Conservation (phyloP, 2,329 filamentous ascomycete genomes). For the Amauroascus verrucosus region DNA sequence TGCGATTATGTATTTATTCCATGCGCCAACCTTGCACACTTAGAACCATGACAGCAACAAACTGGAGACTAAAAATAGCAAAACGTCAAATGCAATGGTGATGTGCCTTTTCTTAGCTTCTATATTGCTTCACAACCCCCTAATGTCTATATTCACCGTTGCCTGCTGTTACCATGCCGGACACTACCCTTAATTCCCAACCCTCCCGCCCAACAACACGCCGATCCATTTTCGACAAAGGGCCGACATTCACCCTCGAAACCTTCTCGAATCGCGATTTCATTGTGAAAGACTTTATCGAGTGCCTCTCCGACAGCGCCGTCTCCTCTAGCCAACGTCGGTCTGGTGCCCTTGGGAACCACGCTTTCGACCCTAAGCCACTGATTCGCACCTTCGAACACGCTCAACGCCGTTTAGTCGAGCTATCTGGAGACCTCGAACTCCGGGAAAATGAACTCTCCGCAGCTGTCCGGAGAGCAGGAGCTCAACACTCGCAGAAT, state of each 20-base stretch:
- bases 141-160: slow-evolving; percentile 12
- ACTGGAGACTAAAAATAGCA: background rate
- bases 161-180: slow-evolving; percentile 26
- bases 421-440: slow-evolving; percentile 66
- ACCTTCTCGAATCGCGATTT: slow-evolving; percentile 87
- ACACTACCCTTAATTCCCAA: slow-evolving; percentile 20
- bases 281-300: slow-evolving; percentile 95
- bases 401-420: slow-evolving; percentile 44
- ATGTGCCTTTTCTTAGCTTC: background rate
- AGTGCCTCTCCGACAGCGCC: slow-evolving; percentile 76
- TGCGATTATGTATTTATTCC: too few relatives aligned
- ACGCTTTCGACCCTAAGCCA: slow-evolving; percentile 86
- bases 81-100: background rate
- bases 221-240: slow-evolving; percentile 63
- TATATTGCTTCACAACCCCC: background rate
- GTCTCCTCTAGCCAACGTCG: slow-evolving; percentile 63
- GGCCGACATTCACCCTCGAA: slow-evolving; percentile 75
- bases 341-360: slow-evolving; percentile 48
- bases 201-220: slow-evolving; percentile 11
- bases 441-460: slow-evolving; percentile 82
- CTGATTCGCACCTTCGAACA: slow-evolving; percentile 89
- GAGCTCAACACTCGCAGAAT: slow-evolving; percentile 84
- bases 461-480: slow-evolving; percentile 79
- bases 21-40: background rate
- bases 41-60: background rate